Percentiles rank a stretch among this genome's conserved stretches.
Conservation (phyloP, 257 asterid species). For the Echium plantagineum region DNA sequence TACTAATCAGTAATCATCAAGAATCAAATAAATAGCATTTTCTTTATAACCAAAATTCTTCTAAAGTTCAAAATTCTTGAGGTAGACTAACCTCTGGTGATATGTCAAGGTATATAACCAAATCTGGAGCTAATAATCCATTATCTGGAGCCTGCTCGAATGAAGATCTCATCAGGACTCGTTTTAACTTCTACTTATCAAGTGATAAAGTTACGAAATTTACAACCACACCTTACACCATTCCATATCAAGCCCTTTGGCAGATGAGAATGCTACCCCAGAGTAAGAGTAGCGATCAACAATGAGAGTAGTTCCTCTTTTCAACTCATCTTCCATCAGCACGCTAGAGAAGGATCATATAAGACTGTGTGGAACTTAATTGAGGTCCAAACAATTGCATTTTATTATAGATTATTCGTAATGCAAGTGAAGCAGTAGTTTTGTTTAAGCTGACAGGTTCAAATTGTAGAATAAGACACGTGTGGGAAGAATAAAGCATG, state of each 20-base stretch:
- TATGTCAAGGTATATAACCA: conserved; percentile 82
- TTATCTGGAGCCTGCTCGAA: conserved; percentile 69
- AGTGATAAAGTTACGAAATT: neutral
- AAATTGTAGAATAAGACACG: no score
- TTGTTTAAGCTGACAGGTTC: neutral
- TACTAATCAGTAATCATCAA: neutral
- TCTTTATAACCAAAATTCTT: no score
- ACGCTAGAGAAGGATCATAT: conserved; percentile 26
- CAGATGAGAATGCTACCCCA: conserved; percentile 89
- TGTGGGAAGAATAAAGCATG: neutral
- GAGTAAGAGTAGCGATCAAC: conserved; percentile 84
- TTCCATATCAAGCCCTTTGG: conserved; percentile 77
- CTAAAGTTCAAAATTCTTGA: neutral
- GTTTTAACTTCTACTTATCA: neutral
- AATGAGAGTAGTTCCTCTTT: conserved; percentile 67
- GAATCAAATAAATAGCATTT: neutral
- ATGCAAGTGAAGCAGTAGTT: neutral
- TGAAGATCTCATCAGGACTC: conserved; percentile 1
- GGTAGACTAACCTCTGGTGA: conserved; percentile 62
- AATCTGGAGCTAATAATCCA: conserved; percentile 88
- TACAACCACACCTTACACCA: conserved; percentile 65
- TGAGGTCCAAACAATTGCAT: no score
- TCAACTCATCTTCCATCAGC: conserved; percentile 72
- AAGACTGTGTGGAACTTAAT: neutral
- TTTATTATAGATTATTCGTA: no score